Evolutionary conservation across 345 rosid genomes (phyloP).

Genomic region (Salix arbutifolia): DNA sequence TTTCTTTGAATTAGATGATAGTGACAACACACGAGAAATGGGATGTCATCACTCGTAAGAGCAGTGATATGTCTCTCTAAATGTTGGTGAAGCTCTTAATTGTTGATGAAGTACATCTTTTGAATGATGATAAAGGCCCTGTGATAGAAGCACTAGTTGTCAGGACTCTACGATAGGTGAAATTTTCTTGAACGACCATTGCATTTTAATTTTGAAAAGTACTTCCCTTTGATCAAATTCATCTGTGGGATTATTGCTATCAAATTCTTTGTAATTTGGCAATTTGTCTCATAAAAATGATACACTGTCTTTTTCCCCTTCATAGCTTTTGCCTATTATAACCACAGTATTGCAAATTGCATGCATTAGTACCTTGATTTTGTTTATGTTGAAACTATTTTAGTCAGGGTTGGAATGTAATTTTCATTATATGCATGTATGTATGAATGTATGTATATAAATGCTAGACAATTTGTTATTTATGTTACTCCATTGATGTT

Average conservation of each 20-base stretch:
- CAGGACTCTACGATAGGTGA: slow-evolving; percentile 96
- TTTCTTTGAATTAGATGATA: slow-evolving; percentile 64
- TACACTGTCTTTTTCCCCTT: no score
- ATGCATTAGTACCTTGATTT: no score
- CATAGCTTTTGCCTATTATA: no score
- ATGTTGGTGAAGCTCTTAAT: slow-evolving; percentile 95
- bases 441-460: no score
- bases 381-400: no score
- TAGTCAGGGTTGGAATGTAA: no score
- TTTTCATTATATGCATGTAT: no score
- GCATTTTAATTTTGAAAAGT: neutral
- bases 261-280: no score
- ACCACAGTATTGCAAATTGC: no score
- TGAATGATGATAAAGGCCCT: slow-evolving; percentile 98
- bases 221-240: neutral
- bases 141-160: slow-evolving; percentile 98
- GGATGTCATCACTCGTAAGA: slow-evolving; percentile 99
- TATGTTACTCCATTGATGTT: no score
- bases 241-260: neutral
- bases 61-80: slow-evolving; percentile 97
- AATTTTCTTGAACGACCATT: slow-evolving; percentile 11
- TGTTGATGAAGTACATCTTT: slow-evolving; percentile 96
- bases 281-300: no score
- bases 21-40: slow-evolving; percentile 99
- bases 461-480: no score